Conservation (phyloP, 2,329 filamentous ascomycete species). For the Pseudohalonectria lignicola region DNA sequence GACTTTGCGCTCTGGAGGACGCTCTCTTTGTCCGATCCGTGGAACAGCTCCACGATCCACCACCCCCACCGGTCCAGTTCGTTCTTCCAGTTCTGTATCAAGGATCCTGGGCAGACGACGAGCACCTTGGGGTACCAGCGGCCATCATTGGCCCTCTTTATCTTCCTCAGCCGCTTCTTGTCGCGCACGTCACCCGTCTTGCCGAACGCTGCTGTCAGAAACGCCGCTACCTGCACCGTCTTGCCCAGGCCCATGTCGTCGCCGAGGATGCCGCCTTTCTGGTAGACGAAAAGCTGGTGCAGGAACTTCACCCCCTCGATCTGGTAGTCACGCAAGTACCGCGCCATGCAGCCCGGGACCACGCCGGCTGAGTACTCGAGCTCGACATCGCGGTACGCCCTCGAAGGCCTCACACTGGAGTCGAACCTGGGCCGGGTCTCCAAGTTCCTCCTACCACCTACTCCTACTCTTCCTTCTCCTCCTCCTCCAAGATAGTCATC, state of each 20-base stretch:
- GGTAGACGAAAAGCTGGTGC: conserved; percentile 81
- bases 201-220: conserved; percentile 82
- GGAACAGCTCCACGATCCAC: conserved; percentile 82
- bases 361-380: conserved; percentile 66
- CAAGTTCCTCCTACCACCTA: conserved; percentile 19
- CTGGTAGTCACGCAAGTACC: conserved; percentile 88
- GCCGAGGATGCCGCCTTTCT: conserved; percentile 80
- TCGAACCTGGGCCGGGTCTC: conserved; percentile 62
- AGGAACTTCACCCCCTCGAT: conserved; percentile 76
- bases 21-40: conserved; percentile 59
- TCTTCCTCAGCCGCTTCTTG: conserved; percentile 75
- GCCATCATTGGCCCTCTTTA: conserved; percentile 52
- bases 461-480: no score
- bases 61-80: conserved; percentile 88
- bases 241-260: conserved; percentile 98
- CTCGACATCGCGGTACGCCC: conserved; percentile 63
- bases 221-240: conserved; percentile 90
- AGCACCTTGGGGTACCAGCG: conserved; percentile 76
- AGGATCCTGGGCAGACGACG: conserved; percentile 77
- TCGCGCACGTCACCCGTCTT: conserved; percentile 89
- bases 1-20: conserved; percentile 61
- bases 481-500: no score
- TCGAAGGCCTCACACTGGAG: conserved; percentile 48
- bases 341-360: conserved; percentile 81
- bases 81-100: conserved; percentile 85